Evolutionary conservation across 305 asterid genomes (phyloP).

Genomic region (Solanum hybrid): DNA sequence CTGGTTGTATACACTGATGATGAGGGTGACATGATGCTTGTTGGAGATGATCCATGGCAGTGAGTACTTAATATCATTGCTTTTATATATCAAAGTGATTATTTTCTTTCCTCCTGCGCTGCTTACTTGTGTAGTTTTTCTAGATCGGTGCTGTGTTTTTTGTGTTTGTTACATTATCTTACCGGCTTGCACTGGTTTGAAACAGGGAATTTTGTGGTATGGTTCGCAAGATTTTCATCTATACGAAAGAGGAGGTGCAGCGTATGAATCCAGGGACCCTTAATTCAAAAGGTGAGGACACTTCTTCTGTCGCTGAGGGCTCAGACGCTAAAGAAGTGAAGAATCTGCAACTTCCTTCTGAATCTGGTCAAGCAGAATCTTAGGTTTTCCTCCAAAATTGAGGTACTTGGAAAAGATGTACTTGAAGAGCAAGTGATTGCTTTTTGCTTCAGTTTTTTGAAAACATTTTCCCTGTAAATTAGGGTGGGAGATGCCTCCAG

Average conservation of each 20-base stretch:
- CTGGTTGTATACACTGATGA: constrained; percentile 84
- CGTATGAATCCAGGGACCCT: constrained; percentile 66
- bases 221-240: constrained; percentile 77
- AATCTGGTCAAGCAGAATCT: constrained; percentile 18
- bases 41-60: constrained; percentile 99
- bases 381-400: constrained; percentile 4
- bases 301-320: constrained; percentile 50
- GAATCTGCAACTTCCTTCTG: constrained; percentile 20
- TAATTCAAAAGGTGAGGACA: constrained; percentile 57
- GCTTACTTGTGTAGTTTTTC: constrained; percentile 6
- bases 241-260: constrained; percentile 80
- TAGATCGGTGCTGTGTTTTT: background rate
- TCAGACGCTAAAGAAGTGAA: constrained; percentile 39
- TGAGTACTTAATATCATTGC: constrained; percentile 22
- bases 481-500: background rate
- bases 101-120: background rate
- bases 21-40: constrained; percentile 99
- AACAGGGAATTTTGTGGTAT: constrained; percentile 80
- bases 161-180: background rate
- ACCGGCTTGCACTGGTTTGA: background rate
- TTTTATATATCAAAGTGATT: background rate
- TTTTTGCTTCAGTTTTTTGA: background rate
- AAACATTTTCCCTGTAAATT: background rate
- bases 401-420: constrained; percentile 9
- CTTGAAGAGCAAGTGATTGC: background rate